Evolutionary conservation across 192 early-diverging fungal genomes (phyloP).

Genomic region (Backusella australiensis): DNA sequence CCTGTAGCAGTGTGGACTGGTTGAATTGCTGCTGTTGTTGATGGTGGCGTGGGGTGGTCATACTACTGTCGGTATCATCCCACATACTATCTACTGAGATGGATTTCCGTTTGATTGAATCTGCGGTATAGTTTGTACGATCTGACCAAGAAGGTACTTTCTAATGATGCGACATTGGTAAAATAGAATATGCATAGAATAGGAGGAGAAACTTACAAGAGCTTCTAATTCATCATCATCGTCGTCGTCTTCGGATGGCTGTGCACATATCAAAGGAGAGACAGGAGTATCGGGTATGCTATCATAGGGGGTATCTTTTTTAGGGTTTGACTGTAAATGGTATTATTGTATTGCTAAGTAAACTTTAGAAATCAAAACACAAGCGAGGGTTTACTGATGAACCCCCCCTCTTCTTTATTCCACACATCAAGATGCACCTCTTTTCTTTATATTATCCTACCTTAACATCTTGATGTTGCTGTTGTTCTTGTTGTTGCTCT

Average conservation of each 20-base stretch:
- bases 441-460: neutral
- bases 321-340: neutral
- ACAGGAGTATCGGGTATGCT: neutral
- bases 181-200: neutral
- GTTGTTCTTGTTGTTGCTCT: neutral
- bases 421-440: neutral
- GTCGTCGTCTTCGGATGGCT: neutral
- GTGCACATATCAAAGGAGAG: neutral
- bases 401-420: neutral
- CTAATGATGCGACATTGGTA: neutral
- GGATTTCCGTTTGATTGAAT: slow-evolving; percentile 19
- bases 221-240: slow-evolving; percentile 21
- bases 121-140: neutral
- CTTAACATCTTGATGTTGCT: neutral
- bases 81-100: slow-evolving; percentile 17
- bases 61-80: slow-evolving; percentile 23
- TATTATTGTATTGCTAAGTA: slow-evolving; percentile 6
- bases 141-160: slow-evolving; percentile 34
- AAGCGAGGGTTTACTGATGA: neutral
- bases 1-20: neutral
- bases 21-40: neutral
- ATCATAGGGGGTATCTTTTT: neutral
- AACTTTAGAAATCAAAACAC: slow-evolving; percentile 5
- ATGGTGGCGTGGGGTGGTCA: neutral
- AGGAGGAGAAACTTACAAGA: slow-evolving; percentile 15